Conservation (phyloP, 768 basidiomycete genomes). For the Collybia nuda region DNA sequence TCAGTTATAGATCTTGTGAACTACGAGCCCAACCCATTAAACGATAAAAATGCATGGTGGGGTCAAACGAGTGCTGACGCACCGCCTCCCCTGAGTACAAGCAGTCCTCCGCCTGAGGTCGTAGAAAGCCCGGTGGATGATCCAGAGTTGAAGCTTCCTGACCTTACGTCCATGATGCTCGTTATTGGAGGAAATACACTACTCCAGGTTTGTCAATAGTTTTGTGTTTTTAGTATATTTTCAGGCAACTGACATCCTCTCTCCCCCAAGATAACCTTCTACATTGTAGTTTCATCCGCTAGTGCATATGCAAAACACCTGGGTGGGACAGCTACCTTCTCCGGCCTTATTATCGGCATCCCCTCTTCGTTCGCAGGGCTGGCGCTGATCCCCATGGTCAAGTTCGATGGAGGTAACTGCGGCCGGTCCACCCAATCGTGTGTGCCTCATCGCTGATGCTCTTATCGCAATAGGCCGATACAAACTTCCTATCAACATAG, state of each 20-base stretch:
- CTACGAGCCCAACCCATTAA: too few species aligned
- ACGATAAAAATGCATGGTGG: too few species aligned
- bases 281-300: constrained; percentile 64
- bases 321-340: constrained; percentile 68
- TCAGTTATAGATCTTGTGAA: too few species aligned
- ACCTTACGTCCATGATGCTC: not conserved
- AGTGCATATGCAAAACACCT: constrained; percentile 56
- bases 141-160: constrained; percentile 9
- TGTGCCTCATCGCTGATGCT: not conserved
- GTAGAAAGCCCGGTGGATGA: too few species aligned
- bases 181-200: not conserved
- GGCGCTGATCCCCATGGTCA: constrained; percentile 50
- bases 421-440: not conserved
- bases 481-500: constrained; percentile 45
- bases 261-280: constrained; percentile 52
- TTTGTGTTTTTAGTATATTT: not conserved
- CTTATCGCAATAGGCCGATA: constrained; percentile 43
- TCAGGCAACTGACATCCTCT: not conserved
- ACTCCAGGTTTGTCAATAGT: not conserved
- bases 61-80: too few species aligned
- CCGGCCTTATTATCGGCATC: constrained; percentile 64
- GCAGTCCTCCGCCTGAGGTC: too few species aligned
- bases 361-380: constrained; percentile 60
- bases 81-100: too few species aligned
- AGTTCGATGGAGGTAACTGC: constrained; percentile 47